Base-by-base conservation (phyloP, 176 grass and related monocot species). In the Cymbopogon citratus region DNA sequence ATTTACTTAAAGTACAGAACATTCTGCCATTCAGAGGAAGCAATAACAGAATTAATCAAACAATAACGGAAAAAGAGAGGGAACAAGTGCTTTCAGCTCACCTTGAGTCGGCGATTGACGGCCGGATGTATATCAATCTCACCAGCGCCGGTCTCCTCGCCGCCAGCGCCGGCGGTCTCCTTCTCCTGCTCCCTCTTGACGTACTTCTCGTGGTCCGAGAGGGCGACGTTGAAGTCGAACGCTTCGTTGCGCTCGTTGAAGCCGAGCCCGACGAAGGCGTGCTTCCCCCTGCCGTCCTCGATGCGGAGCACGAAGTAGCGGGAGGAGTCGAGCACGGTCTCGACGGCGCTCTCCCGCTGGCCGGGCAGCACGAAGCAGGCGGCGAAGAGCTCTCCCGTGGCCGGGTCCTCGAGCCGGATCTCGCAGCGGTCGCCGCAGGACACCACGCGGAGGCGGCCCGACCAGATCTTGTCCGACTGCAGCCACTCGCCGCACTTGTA, bases 401-500 rank as follows among this genome's bases (percentile, higher is more conserved):
- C 81, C 61, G 96, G 96, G 64, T 99, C 96, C 85, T 99, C 97
- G 52, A 99, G 93, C 71, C 91, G 92, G 79, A 95, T 91, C 82
- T 95, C 90, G 61, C 96, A 99, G 44, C 96, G 89, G 49, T 92
- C 87, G 36, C 96, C 91, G 28, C 91, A 95, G 40, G 96, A 99
- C 39, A 99, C 96, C 45, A 95, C 96, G 10, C 93, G 92, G 87
- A 99, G 96, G 75, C 93, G 92, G 24, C 96, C 96, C 33, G 91
- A 88, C 96, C 96, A 99, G 89, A 99, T 99, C 92, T 90, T 95
- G 80, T 99, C 91, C 31, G 97, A 90, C 80, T 99, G 92, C 45
- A 95, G 91, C 97, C 97, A 99, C 89, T 99, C 97, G 26, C 97
- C 97, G 59, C 93, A 99, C 80, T 99, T 99, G 93, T 99, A 95